Evolutionary conservation across 2,329 filamentous ascomycete species (phyloP).

Genomic region (Magnaporthiopsis incrustans): DNA sequence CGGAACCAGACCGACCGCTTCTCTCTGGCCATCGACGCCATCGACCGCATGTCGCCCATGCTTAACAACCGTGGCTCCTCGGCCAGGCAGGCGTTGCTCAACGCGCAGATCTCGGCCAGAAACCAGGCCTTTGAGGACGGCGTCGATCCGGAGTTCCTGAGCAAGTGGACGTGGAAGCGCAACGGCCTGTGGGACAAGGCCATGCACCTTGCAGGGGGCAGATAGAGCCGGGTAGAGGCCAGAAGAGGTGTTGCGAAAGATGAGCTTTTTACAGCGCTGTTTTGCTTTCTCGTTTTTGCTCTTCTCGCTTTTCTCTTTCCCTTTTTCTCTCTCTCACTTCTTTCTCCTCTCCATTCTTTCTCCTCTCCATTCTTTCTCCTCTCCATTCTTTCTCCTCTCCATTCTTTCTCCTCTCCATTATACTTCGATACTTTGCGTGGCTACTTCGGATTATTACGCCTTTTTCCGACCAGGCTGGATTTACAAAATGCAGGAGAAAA

Average conservation of each 20-base stretch:
- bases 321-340: background rate
- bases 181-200: slow-evolving; percentile 25
- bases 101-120: slow-evolving; percentile 55
- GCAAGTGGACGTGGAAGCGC: slow-evolving; percentile 55
- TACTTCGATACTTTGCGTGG: no score
- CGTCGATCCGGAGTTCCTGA: slow-evolving; percentile 57
- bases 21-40: slow-evolving; percentile 67
- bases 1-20: slow-evolving; percentile 71
- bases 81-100: slow-evolving; percentile 55
- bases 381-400: no score
- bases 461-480: background rate
- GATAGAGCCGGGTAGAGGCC: background rate
- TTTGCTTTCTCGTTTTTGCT: background rate
- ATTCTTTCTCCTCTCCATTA: no score
- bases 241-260: background rate
- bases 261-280: background rate
- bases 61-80: slow-evolving; percentile 56
- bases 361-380: background rate
- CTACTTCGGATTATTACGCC: no score
- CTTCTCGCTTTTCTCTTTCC: background rate
- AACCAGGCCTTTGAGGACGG: slow-evolving; percentile 62
- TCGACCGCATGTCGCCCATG: slow-evolving; percentile 53
- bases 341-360: background rate
- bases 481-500: background rate
- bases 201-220: background rate